Conservation (phyloP, 371 early-diverging fungal species). For the Rhizopus sp. region DNA sequence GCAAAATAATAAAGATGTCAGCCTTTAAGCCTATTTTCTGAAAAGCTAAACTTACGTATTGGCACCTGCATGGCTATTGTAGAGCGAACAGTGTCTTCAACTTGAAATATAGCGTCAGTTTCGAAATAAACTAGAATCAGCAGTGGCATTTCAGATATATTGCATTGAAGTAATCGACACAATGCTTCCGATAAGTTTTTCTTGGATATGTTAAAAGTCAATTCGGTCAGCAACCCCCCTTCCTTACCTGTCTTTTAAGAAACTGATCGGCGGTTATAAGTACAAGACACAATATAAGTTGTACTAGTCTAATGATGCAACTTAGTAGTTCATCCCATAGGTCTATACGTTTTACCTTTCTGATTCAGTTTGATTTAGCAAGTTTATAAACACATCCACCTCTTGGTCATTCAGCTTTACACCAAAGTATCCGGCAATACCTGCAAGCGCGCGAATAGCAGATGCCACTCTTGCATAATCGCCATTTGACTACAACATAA, state of each 20-base stretch:
- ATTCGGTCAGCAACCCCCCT: background rate
- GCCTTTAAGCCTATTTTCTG: background rate
- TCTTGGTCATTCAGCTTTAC: constrained; percentile 37
- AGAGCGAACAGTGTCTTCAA: constrained; percentile 41
- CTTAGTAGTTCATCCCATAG: background rate
- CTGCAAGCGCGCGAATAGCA: constrained; percentile 40
- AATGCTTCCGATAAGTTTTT: constrained; percentile 25
- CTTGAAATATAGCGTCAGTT: constrained; percentile 39
- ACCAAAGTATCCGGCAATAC: constrained; percentile 44
- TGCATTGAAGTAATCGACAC: constrained; percentile 27
- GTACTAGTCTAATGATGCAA: constrained; percentile 11
- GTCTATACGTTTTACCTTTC: constrained; percentile 25
- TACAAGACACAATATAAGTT: constrained; percentile 20
- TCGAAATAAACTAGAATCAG: constrained; percentile 41
- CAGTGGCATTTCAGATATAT: constrained; percentile 44
- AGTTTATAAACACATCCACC: constrained; percentile 19
- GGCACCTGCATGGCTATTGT: constrained; percentile 46
- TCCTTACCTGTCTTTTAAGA: constrained; percentile 23
- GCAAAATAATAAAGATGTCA: background rate
- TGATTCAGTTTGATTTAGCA: constrained; percentile 24
- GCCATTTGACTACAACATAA: background rate
- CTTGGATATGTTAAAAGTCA: constrained; percentile 10
- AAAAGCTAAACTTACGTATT: constrained; percentile 37
- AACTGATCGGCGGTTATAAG: constrained; percentile 26
- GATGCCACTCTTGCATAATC: constrained; percentile 25